A percentile compares a stretch with the other conserved stretches of the same genome.
These are phyloP conservation scores for Phylloporus scabripes DNA, from an alignment of 768 basidiomycete species.

Conservation along the genomic window DNA sequence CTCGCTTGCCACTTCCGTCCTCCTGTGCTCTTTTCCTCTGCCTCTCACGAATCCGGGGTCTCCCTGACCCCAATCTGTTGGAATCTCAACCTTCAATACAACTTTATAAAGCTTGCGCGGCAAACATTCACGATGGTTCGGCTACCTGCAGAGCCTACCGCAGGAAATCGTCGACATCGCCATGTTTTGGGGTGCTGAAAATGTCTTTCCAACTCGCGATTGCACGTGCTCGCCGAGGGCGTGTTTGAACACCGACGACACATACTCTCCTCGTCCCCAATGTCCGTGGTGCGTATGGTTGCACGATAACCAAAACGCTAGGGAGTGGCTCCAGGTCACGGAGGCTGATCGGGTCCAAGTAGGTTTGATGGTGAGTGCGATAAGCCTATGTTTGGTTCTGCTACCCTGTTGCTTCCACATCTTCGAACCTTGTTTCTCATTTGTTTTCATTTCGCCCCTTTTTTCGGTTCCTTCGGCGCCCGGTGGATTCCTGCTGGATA, in stretches of 20 bases:
- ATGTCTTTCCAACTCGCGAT: constrained; percentile 13
- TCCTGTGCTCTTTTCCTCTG: constrained; percentile 10
- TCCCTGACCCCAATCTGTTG: constrained; percentile 3
- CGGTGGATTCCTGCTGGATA: constrained; percentile 7
- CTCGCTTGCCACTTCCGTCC: constrained; percentile 13
- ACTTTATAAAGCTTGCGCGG: constrained; percentile 42
- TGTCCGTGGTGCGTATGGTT: constrained; percentile 19
- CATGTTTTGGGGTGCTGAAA: constrained; percentile 48
- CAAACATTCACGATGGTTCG: constrained; percentile 50
- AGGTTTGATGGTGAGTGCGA: constrained; percentile 25
- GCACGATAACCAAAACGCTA: constrained; percentile 29
- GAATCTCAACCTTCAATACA: not conserved
- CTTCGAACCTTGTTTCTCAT: not conserved
- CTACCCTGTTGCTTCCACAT: not conserved
- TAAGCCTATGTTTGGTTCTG: constrained; percentile 5
- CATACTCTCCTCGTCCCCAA: constrained; percentile 1
- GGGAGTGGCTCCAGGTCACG: constrained; percentile 31
- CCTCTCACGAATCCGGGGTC: constrained; percentile 23
- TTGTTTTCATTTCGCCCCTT: constrained; percentile 13
- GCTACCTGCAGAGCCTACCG: constrained; percentile 66
- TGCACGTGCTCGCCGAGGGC: constrained; percentile 19
- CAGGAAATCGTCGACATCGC: constrained; percentile 48
- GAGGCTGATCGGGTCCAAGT: constrained; percentile 26
- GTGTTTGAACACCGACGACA: constrained; percentile 5
- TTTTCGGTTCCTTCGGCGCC: constrained; percentile 4